Conservation (phyloP, 1,284 basidiomycete genomes). For the Trichosporon inkin region DNA sequence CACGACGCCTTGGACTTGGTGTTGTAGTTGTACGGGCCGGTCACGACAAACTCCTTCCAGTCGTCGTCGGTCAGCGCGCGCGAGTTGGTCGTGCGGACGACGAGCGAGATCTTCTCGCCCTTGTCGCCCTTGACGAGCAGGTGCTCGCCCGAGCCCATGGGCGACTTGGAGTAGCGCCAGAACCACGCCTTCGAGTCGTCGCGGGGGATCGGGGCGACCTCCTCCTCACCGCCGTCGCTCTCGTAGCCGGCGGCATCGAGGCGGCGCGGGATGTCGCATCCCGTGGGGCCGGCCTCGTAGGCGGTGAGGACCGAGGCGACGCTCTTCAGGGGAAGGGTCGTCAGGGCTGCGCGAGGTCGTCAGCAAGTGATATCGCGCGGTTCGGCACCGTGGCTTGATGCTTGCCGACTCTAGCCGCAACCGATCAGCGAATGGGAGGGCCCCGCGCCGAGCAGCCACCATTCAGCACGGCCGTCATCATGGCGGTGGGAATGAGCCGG, state of each 20-base stretch:
- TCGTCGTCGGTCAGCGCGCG: constrained; percentile 45
- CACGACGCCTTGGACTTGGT: constrained; percentile 51
- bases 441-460: no score
- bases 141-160: constrained; percentile 51
- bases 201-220: constrained; percentile 24
- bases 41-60: constrained; percentile 50
- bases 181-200: constrained; percentile 40
- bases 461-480: no score
- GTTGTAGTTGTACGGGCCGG: constrained; percentile 49
- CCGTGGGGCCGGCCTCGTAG: constrained; percentile 35
- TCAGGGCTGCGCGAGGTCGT: constrained; percentile 32
- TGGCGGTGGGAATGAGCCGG: no score
- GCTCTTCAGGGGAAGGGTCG: constrained; percentile 42
- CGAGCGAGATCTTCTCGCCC: constrained; percentile 40
- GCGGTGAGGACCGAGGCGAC: constrained; percentile 45
- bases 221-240: constrained; percentile 45
- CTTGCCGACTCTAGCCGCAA: constrained; percentile 5
- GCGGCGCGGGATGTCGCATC: constrained; percentile 24
- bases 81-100: constrained; percentile 51
- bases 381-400: background rate
- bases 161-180: constrained; percentile 50
- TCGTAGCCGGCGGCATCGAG: constrained; percentile 49
- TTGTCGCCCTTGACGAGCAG: constrained; percentile 41
- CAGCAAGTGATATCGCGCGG: constrained; percentile 1
- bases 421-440: no score